Conservation (phyloP, 2,329 filamentous ascomycete genomes). For the Chrysoporthe austroafricana region DNA sequence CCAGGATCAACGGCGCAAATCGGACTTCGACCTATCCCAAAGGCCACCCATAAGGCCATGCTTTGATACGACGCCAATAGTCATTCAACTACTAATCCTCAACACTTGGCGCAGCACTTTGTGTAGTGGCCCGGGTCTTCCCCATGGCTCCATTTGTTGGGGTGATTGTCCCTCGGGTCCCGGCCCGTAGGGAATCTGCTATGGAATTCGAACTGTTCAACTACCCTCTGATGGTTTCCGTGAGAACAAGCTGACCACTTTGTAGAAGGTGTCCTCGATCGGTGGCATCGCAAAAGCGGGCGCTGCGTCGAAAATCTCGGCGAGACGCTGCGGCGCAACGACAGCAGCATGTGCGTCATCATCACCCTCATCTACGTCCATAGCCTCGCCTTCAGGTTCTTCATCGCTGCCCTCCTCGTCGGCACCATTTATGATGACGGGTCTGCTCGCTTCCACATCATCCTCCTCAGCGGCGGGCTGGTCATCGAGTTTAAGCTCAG, state of each 20-base stretch:
- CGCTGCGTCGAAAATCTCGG: constrained; percentile 71
- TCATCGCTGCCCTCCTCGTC: constrained; percentile 34
- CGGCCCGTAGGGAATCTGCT: not conserved
- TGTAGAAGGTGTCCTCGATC: constrained; percentile 76
- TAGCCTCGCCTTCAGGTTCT: constrained; percentile 36
- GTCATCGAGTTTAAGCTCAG: constrained; percentile 53
- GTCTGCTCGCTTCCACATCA: constrained; percentile 30
- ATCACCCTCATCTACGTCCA: constrained; percentile 39
- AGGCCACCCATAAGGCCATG: not conserved
- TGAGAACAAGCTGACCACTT: constrained; percentile 68
- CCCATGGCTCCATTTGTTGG: too few relatives aligned
- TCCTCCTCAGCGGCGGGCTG: constrained; percentile 12
- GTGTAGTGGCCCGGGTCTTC: not conserved
- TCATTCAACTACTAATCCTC: too few relatives aligned
- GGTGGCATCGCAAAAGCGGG: constrained; percentile 72
- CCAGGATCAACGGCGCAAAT: not conserved
- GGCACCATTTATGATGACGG: constrained; percentile 38
- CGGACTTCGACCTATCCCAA: not conserved
- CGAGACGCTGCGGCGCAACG: constrained; percentile 68
- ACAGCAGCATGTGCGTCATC: constrained; percentile 59
- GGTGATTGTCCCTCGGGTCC: not conserved
- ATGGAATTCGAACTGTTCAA: not conserved
- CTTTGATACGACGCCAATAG: not conserved
- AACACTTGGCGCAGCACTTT: not conserved
- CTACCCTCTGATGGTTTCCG: constrained; percentile 15